Conservation (phyloP, 495 filamentous ascomycete species). For the Clavariopsis aquatica region DNA sequence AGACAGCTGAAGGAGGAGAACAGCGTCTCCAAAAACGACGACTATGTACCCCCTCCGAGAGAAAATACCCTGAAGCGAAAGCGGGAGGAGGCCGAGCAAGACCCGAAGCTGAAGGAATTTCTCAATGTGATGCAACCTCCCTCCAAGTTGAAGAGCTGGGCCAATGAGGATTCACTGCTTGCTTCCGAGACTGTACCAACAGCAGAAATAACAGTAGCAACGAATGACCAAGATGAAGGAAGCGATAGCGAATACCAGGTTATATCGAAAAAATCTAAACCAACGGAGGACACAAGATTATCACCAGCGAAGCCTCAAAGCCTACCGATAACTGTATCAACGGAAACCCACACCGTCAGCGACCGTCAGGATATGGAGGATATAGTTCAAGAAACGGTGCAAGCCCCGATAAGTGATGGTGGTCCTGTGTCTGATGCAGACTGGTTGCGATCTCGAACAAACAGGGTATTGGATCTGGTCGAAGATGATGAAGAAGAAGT, state of each 20-base stretch:
- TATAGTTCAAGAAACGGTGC: neutral
- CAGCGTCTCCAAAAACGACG: constrained; percentile 1
- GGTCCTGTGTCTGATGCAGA: constrained; percentile 70
- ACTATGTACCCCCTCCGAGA: constrained; percentile 28
- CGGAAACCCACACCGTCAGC: neutral
- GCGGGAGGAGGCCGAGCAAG: constrained; percentile 52
- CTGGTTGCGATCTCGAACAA: constrained; percentile 93
- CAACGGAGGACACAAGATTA: neutral
- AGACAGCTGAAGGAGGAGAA: constrained; percentile 51
- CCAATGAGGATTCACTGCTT: constrained; percentile 53
- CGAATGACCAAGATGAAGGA: constrained; percentile 48
- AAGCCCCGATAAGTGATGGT: neutral
- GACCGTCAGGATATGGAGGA: neutral
- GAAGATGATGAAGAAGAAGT: constrained; percentile 52
- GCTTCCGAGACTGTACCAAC: constrained; percentile 35
- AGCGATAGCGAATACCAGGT: constrained; percentile 69
- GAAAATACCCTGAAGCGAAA: constrained; percentile 57
- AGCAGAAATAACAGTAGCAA: constrained; percentile 3
- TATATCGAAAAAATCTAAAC: constrained; percentile 53
- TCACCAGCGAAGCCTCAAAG: neutral
- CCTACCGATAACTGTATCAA: neutral
- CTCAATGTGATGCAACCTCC: constrained; percentile 75
- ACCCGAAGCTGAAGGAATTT: constrained; percentile 84
- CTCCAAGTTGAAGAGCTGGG: constrained; percentile 68
- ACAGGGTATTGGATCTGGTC: constrained; percentile 81